Percentiles rank a stretch among this genome's conserved stretches.
phyloP scores from a whole-genome alignment of 306 rosid genomes.

The Acacia melanoxylon region DNA sequence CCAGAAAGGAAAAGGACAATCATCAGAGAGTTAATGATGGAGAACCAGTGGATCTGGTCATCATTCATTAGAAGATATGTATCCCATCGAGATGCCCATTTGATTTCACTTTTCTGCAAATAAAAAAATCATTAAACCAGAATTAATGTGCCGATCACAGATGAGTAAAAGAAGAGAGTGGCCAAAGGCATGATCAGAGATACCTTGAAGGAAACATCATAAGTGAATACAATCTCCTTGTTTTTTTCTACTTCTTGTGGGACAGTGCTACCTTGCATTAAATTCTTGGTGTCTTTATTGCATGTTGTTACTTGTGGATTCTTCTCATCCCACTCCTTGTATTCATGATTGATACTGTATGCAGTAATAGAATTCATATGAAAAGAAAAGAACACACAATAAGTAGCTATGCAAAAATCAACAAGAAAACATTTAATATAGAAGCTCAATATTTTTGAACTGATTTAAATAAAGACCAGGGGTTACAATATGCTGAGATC shows the following conservation, averaged over 20 bases:
- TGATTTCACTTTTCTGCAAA: constrained; percentile 84
- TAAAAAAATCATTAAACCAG: constrained; percentile 15
- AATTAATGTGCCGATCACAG: constrained; percentile 13
- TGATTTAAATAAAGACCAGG: not conserved
- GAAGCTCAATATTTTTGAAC: constrained; percentile 21
- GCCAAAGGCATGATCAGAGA: constrained; percentile 26
- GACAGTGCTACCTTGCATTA: constrained; percentile 80
- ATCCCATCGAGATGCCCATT: constrained; percentile 99
- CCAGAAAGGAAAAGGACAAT: constrained; percentile 99
- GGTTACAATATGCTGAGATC: not conserved
- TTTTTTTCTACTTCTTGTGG: constrained; percentile 88
- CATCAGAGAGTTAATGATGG: constrained; percentile 97
- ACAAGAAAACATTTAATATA: constrained; percentile 11
- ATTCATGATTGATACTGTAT: constrained; percentile 85
- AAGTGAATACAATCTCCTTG: constrained; percentile 84
- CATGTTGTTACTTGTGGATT: constrained; percentile 84
- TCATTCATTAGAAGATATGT: constrained; percentile 99
- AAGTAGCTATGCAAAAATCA: constrained; percentile 20
- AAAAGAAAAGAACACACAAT: constrained; percentile 6
- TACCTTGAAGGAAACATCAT: constrained; percentile 97
- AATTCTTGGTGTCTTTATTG: constrained; percentile 87
- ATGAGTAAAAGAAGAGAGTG: not conserved
- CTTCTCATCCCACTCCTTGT: constrained; percentile 82
- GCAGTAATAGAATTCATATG: constrained; percentile 28
- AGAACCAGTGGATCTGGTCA: constrained; percentile 99